phyloP scores from a whole-genome alignment of 345 rosid genomes.

The Brassica rapa region DNA sequence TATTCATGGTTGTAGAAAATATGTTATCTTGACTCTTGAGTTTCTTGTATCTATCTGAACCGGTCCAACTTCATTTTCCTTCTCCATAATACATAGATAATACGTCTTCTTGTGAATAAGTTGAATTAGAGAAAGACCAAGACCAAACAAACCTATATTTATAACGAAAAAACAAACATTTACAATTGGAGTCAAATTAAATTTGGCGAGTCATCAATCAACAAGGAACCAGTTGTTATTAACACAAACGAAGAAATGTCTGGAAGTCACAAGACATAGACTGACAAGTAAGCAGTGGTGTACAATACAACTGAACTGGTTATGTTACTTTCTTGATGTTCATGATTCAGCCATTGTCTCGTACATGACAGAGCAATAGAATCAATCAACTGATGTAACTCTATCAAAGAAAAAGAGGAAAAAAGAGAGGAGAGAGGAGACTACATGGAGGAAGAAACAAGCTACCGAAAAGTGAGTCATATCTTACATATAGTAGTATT shows the following conservation, averaged over 20 bases:
- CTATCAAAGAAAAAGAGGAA: constrained; percentile 35
- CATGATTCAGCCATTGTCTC: background rate
- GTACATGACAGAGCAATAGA: constrained; percentile 10
- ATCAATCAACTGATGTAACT: constrained; percentile 14
- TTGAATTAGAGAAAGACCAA: background rate
- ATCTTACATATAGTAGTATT: background rate
- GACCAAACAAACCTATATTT: background rate
- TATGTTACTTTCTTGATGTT: background rate
- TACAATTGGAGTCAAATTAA: too few relatives aligned
- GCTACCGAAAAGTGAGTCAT: constrained; percentile 16
- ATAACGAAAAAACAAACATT: too few relatives aligned
- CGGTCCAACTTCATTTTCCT: background rate
- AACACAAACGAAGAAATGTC: too few relatives aligned
- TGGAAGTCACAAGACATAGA: too few relatives aligned
- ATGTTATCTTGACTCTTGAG: background rate
- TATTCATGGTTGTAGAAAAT: background rate
- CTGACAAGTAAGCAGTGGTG: too few relatives aligned
- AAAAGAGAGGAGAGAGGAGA: constrained; percentile 44
- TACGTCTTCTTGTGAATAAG: background rate
- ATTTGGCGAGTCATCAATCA: too few relatives aligned
- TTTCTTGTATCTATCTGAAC: background rate
- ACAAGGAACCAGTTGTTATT: too few relatives aligned
- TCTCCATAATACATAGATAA: background rate
- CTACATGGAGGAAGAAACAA: constrained; percentile 23
- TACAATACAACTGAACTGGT: background rate